These are phyloP conservation scores for Aspergillus clavatus DNA, from an alignment of 2,329 filamentous ascomycete genomes.

Conservation along the genomic window DNA sequence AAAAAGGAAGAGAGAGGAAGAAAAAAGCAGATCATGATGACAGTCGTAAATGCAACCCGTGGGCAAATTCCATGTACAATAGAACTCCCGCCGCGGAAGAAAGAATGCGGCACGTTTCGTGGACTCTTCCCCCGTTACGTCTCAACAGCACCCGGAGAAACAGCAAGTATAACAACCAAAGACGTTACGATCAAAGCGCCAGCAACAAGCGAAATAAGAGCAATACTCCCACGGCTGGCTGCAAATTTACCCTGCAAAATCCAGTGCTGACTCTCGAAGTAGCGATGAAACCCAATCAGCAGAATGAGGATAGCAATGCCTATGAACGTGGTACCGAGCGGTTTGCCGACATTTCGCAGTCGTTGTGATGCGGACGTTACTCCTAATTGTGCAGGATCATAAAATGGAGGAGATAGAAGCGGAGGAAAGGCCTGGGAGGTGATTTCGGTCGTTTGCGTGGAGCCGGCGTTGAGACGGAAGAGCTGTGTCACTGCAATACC, in stretches of 20 bases:
- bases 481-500: conserved; percentile 63
- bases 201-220: conserved; percentile 54
- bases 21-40: neutral
- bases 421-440: conserved; percentile 16
- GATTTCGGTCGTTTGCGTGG: conserved; percentile 6
- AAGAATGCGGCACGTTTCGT: neutral
- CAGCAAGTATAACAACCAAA: conserved; percentile 55
- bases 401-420: conserved; percentile 18
- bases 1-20: neutral
- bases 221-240: conserved; percentile 57
- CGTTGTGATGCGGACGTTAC: conserved; percentile 15
- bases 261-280: conserved; percentile 64
- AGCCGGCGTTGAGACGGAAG: conserved; percentile 58
- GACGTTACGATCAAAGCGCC: conserved; percentile 55
- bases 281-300: conserved; percentile 59
- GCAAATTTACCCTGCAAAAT: conserved; percentile 63
- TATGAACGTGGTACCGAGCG: conserved; percentile 61
- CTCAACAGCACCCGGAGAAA: conserved; percentile 44
- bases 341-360: conserved; percentile 53
- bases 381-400: conserved; percentile 15
- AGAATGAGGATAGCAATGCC: conserved; percentile 58
- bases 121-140: conserved; percentile 10
- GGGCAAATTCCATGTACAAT: neutral
- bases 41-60: neutral
- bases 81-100: neutral